Conservation (phyloP, 768 basidiomycete species). For the Psilocybe sp. region DNA sequence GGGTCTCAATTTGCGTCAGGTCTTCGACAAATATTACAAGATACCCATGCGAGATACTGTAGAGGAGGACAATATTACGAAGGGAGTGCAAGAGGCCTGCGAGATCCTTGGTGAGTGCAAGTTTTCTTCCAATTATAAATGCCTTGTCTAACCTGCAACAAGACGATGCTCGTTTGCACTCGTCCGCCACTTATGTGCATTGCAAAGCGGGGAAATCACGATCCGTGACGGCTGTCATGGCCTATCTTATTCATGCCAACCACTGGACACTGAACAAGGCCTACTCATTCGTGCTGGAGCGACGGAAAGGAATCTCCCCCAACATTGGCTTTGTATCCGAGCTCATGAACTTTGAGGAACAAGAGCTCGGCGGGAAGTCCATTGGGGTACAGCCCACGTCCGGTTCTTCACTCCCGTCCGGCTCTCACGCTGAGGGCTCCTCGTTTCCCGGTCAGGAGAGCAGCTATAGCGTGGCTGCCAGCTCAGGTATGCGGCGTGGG, state of each 20-base stretch:
- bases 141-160: neutral
- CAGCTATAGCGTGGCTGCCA: conserved; percentile 35
- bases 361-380: conserved; percentile 78
- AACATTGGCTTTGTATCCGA: conserved; percentile 98
- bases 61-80: conserved; percentile 86
- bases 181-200: conserved; percentile 89
- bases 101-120: conserved; percentile 72
- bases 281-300: conserved; percentile 88
- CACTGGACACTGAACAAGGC: conserved; percentile 94
- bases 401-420: conserved; percentile 3
- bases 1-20: conserved; percentile 60
- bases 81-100: conserved; percentile 82
- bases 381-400: conserved; percentile 54
- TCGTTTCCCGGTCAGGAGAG: conserved; percentile 5
- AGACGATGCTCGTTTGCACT: conserved; percentile 93
- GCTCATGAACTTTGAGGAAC: conserved; percentile 94
- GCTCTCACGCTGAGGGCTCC: conserved; percentile 10
- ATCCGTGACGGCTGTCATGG: conserved; percentile 95
- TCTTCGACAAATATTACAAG: conserved; percentile 81
- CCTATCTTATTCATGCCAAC: conserved; percentile 95
- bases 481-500: conserved; percentile 41
- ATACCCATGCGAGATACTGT: conserved; percentile 96
- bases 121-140: neutral
- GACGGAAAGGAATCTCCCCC: conserved; percentile 91
- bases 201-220: conserved; percentile 96